Evolutionary conservation across 345 rosid species (phyloP).

Genomic region (Physaria fendleri): DNA sequence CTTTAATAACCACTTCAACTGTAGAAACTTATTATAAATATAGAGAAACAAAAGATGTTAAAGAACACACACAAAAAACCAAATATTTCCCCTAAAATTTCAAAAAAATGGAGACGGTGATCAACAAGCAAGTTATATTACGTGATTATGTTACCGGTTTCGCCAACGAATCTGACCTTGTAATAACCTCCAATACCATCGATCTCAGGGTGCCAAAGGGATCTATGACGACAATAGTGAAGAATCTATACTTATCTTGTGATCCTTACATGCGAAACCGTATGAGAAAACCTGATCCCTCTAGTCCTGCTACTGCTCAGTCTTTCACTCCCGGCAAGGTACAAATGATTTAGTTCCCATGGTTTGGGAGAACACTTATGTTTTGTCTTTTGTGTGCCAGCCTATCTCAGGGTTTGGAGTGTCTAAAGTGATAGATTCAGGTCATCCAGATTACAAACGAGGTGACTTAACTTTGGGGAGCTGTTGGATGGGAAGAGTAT

Average conservation of each 20-base stretch:
- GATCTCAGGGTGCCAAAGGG: slow-evolving; percentile 24
- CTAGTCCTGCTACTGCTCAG: slow-evolving; percentile 4
- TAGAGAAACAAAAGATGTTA: neutral
- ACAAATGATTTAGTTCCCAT: neutral
- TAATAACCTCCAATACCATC: slow-evolving; percentile 24
- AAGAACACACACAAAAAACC: neutral
- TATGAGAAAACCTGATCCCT: slow-evolving; percentile 29
- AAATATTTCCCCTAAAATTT: neutral
- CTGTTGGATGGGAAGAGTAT: slow-evolving; percentile 63
- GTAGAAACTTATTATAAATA: neutral
- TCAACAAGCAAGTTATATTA: slow-evolving; percentile 49
- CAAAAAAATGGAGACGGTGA: slow-evolving; percentile 12
- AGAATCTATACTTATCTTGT: slow-evolving; percentile 59
- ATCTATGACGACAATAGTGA: slow-evolving; percentile 36
- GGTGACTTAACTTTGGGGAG: slow-evolving; percentile 55
- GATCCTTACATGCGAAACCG: slow-evolving; percentile 51
- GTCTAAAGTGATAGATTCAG: slow-evolving; percentile 43
- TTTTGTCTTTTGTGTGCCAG: slow-evolving; percentile 25
- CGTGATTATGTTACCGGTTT: slow-evolving; percentile 37
- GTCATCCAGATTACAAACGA: slow-evolving; percentile 33
- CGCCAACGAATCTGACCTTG: slow-evolving; percentile 44
- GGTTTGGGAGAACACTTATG: neutral
- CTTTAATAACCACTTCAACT: neutral
- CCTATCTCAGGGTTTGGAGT: slow-evolving; percentile 50
- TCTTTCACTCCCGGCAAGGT: slow-evolving; percentile 33